A percentile compares a stretch with the other conserved stretches of the same genome.
These are phyloP conservation scores for Candida germanica DNA, from an alignment of 805 yeast genomes.

Conservation along the genomic window DNA sequence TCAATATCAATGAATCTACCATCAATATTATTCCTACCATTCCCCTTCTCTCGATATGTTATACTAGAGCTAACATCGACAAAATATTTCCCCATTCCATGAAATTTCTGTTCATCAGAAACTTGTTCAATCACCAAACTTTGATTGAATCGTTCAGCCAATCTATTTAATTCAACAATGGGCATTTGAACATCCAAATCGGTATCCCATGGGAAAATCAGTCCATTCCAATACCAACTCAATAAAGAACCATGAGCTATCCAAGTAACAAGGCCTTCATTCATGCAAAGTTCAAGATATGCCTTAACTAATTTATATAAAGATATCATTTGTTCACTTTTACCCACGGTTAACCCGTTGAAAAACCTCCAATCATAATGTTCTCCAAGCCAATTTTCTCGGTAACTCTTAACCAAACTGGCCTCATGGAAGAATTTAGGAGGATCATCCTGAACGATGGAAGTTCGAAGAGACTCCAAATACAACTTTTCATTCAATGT, in stretches of 20 bases:
- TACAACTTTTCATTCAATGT: constrained; percentile 19
- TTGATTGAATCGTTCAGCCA: constrained; percentile 50
- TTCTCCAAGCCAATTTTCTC: constrained; percentile 22
- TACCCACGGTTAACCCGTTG: constrained; percentile 21
- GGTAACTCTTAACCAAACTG: constrained; percentile 16
- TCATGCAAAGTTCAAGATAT: constrained; percentile 47
- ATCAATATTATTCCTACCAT: constrained; percentile 63
- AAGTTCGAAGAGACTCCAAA: constrained; percentile 16
- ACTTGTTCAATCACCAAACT: constrained; percentile 46
- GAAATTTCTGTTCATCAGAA: constrained; percentile 16
- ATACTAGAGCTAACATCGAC: constrained; percentile 45
- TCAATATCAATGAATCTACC: constrained; percentile 72
- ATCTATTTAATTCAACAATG: constrained; percentile 39
- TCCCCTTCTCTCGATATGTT: constrained; percentile 55
- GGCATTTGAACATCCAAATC: constrained; percentile 69
- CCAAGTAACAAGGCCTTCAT: constrained; percentile 52
- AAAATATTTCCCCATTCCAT: constrained; percentile 58
- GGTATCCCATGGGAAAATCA: constrained; percentile 63
- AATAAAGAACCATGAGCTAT: constrained; percentile 64
- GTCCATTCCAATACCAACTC: constrained; percentile 65
- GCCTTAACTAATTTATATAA: constrained; percentile 51
- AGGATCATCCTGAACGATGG: constrained; percentile 15
- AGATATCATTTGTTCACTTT: constrained; percentile 33
- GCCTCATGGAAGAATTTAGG: constrained; percentile 35
- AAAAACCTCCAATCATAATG: constrained; percentile 43